phyloP scores from a whole-genome alignment of 441 rosid species.

The Francoa sonchifolia region DNA sequence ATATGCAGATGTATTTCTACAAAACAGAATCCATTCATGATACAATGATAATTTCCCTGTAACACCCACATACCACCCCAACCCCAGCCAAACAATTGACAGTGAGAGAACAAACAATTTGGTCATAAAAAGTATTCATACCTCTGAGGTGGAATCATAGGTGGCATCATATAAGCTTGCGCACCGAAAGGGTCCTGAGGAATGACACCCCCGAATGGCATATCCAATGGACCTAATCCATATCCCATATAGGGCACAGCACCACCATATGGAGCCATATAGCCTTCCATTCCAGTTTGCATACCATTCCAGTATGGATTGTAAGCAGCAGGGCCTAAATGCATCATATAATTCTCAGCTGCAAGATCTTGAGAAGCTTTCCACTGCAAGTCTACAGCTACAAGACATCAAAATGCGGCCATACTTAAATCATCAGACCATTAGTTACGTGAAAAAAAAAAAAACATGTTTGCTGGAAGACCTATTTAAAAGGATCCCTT shows the following conservation, averaged over 20 bases:
- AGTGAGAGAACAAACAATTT: neutral
- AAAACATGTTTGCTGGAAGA: neutral
- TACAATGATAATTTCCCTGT: too few relatives aligned
- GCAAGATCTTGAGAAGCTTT: constrained; percentile 61
- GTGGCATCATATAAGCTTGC: constrained; percentile 50
- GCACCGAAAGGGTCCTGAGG: constrained; percentile 58
- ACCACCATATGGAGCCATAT: constrained; percentile 49
- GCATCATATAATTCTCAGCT: constrained; percentile 84
- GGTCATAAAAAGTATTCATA: constrained; percentile 9
- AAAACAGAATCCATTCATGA: too few relatives aligned
- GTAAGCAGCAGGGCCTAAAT: constrained; percentile 55
- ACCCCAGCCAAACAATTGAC: neutral
- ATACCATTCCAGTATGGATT: constrained; percentile 76
- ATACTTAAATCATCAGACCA: too few relatives aligned
- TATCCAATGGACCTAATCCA: constrained; percentile 53
- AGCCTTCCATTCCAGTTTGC: constrained; percentile 83
- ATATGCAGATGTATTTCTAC: too few relatives aligned
- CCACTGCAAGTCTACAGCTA: constrained; percentile 64
- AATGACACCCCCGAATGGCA: constrained; percentile 48
- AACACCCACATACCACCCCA: neutral
- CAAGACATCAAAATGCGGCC: constrained; percentile 6
- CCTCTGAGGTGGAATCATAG: constrained; percentile 57
- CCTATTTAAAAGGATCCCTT: neutral
- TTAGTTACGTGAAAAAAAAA: too few relatives aligned
- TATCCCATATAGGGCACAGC: constrained; percentile 76